Evolutionary conservation across 306 rosid genomes (phyloP).

Genomic region (Malus fusca): DNA sequence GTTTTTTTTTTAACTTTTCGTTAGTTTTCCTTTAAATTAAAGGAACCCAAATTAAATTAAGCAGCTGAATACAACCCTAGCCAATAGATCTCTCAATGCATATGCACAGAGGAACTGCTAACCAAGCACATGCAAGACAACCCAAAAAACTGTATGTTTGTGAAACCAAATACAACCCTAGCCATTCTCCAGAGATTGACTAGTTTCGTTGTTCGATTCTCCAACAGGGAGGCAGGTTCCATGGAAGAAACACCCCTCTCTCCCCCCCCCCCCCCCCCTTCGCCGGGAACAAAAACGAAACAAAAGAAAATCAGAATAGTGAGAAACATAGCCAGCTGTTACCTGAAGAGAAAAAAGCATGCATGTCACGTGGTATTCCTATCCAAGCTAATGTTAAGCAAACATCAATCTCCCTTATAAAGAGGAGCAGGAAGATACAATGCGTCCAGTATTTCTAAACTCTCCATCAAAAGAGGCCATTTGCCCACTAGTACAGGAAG

Average conservation of each 20-base stretch:
- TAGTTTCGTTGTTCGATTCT: no score
- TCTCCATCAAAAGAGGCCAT: slow-evolving; percentile 48
- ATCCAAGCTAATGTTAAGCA: slow-evolving; percentile 42
- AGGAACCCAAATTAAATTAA: no score
- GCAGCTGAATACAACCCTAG: no score
- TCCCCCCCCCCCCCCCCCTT: not conserved
- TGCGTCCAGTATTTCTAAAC: slow-evolving; percentile 57
- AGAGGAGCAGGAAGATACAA: slow-evolving; percentile 75
- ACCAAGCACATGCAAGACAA: no score
- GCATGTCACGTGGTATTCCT: slow-evolving; percentile 53
- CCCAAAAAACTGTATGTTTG: no score
- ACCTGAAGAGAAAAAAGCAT: slow-evolving; percentile 26
- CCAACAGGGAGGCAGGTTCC: not conserved
- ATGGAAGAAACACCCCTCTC: not conserved
- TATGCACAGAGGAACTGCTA: no score
- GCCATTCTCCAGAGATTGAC: no score
- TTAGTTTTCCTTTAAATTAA: no score
- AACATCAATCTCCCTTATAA: slow-evolving; percentile 59
- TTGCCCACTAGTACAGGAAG: slow-evolving; percentile 43
- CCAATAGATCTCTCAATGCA: no score
- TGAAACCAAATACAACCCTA: no score
- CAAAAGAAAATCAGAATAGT: not conserved
- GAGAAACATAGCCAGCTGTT: slow-evolving; percentile 16
- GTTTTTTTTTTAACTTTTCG: no score
- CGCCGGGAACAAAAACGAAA: not conserved